A percentile compares a stretch with the other conserved stretches of the same genome.
These are phyloP conservation scores for Blastobotrys peoriensis DNA, from an alignment of 805 yeast species.

Conservation along the genomic window DNA sequence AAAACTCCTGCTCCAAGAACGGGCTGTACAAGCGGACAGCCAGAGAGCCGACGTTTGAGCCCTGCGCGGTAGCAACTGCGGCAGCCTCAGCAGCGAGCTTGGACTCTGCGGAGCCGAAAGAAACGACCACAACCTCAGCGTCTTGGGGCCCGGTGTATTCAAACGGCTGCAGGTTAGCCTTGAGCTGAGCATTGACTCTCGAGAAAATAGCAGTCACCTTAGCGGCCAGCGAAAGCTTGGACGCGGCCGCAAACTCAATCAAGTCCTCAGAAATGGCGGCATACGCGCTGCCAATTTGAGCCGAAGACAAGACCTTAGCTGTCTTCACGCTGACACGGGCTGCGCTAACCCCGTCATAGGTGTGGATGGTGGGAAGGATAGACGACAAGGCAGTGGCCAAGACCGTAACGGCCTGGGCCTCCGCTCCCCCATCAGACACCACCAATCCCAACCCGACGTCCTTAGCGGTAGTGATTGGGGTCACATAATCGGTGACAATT, in stretches of 20 bases:
- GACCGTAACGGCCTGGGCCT: slow-evolving; percentile 61
- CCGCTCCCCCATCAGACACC: slow-evolving; percentile 55
- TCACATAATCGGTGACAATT: slow-evolving; percentile 57
- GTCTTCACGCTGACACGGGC: slow-evolving; percentile 41
- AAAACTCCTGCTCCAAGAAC: slow-evolving; percentile 59
- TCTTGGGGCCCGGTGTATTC: slow-evolving; percentile 60
- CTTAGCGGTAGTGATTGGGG: slow-evolving; percentile 58
- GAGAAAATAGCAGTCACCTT: slow-evolving; percentile 15
- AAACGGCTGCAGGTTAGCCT: slow-evolving; percentile 52
- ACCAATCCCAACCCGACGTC: slow-evolving; percentile 60
- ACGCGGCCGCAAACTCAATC: not conserved
- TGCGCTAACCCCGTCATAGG: slow-evolving; percentile 75
- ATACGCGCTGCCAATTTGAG: slow-evolving; percentile 21
- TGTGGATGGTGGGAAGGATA: slow-evolving; percentile 55
- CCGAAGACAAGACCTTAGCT: slow-evolving; percentile 31
- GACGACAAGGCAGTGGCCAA: slow-evolving; percentile 60
- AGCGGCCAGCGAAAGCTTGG: slow-evolving; percentile 4
- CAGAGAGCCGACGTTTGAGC: slow-evolving; percentile 53
- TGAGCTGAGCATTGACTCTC: slow-evolving; percentile 48
- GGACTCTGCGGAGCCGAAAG: slow-evolving; percentile 69
- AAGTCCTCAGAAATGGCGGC: slow-evolving; percentile 3
- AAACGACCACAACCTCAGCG: slow-evolving; percentile 72
- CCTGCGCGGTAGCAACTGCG: slow-evolving; percentile 29
- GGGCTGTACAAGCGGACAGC: slow-evolving; percentile 76
- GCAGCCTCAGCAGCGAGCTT: slow-evolving; percentile 46